Evolutionary conservation across 306 rosid genomes (phyloP), one percentile per base, ranked within the genome.

Genomic region (Casuarina equisetifolia): DNA sequence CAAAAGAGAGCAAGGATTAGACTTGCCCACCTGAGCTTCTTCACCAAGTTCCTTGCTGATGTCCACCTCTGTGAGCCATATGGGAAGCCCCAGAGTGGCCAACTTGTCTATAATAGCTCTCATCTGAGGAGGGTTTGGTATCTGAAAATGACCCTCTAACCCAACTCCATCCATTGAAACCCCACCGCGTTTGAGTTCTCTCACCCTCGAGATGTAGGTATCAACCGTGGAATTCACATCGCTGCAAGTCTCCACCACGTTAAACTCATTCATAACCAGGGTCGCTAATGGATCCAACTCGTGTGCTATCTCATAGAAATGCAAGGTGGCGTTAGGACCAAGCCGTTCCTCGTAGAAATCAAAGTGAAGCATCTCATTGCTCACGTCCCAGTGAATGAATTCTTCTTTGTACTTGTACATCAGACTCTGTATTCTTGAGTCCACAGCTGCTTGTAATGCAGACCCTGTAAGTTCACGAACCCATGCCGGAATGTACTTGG

Each of bases 351-450:
- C 98, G 44, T 94, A 94, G 89, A 94, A 94, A 81, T 94, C 93
- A 50, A 90, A 94, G 78, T 94, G 98, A 77, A 92, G 97, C 98
- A 92, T 91, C 82, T 95, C 98, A 58, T 95, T 92, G 89, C 93
- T 95, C 10, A 95, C 90, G 82, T 95, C 98, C 97, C 97, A 95
- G 64, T 92, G 98, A 51, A 92, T 59, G 86, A 95, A 91, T 66
- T 94, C 96, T 38, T 86, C 92, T 73, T 25, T 92, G 85, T 94
- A 94, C 67, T 90, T 83, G 78, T 73, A 81, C 93, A 94, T 76
- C 4, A 94, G 87, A 69, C 97, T 88, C 50, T 77, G 84, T 39
- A 94, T 94, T 54, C 97, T 57, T 0, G 82, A 88, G 61, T 72
- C 83, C 35, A 92, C 93, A 3, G 97, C 98, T 9, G 87, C 85